A percentile compares a stretch with the other conserved stretches of the same genome.
Conservation (phyloP, 208 protist species). For the Naegleria lovaniensis region DNA sequence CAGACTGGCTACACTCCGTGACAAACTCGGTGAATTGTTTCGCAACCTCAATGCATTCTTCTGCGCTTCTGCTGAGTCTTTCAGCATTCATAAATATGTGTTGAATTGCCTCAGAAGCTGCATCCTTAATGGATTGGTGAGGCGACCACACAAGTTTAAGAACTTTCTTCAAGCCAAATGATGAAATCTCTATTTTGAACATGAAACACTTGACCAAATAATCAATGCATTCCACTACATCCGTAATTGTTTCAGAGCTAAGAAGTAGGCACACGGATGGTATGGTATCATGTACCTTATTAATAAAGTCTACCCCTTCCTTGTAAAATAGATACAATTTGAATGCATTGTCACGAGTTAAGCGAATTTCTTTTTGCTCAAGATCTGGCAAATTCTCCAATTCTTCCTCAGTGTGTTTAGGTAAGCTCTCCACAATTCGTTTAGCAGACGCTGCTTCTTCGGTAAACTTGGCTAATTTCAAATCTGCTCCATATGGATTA, state of each 20-base stretch:
- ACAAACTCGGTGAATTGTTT: background rate
- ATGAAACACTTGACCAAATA: background rate
- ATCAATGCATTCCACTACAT: background rate
- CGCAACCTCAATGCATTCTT: background rate
- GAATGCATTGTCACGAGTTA: too few relatives aligned
- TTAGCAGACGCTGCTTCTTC: background rate
- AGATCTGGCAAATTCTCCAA: background rate
- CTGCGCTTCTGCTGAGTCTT: background rate
- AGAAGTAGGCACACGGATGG: background rate
- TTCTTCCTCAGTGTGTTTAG: background rate
- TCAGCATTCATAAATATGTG: background rate
- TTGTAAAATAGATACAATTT: background rate
- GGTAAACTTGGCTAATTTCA: background rate
- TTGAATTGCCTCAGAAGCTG: background rate
- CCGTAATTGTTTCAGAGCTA: background rate
- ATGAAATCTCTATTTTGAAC: background rate
- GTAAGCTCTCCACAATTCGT: background rate
- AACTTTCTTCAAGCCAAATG: background rate
- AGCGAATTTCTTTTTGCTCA: background rate
- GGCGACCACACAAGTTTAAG: background rate
- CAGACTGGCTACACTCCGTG: background rate
- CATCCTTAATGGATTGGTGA: background rate
- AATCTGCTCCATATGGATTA: slow-evolving; percentile 36
- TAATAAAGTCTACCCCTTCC: background rate
- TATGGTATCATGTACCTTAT: background rate